Evolutionary conservation across 2,329 filamentous ascomycete species (phyloP), one percentile per base, ranked within the genome.

Genomic region (Lasiodiplodia sp.): DNA sequence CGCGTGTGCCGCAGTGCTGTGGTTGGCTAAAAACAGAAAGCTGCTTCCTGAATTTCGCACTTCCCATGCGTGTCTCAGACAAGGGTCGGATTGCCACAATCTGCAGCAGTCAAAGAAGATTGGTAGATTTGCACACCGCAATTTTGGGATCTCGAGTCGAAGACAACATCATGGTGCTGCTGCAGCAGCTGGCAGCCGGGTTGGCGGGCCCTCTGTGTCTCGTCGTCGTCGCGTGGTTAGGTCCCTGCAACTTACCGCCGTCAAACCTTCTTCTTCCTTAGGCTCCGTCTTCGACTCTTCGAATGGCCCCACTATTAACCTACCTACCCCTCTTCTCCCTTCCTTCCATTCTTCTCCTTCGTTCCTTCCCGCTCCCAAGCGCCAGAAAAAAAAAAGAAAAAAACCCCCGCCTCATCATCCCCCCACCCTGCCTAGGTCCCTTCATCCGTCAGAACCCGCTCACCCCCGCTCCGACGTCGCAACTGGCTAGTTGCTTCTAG

Each of bases 1-100:
- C 60, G 60, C 60, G 44, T n/a, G 60, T 52, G 60, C 60, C 60
- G 60, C 60, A 21, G 31, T 28, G 60, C 11, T 64, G 60, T 64
- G 60, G 47, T 64, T 64, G 60, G 60, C 31, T 38, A 47, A 16
- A 37, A 23, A 28, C 8, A 37, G 23, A 64, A 64, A 6, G 40
- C 31, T 51, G 25, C 23, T 62, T 21, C 18, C 44, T 47, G 44
- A 21, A 47, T 23, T 40, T 34, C n/a, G 12, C 21, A 58, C n/a
- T 37, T 58, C 34, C 37, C 55, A 31, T 5, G 55, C 37, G 21
- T 34, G 31, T 37, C 34, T 16, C 31, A 37, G 10, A 37, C 55
- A n/a, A 34, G 55, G 34, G 28, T 8, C 18, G 31, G 31, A 31
- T 56, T 31, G 53, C 53, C 52, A 55, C 52, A 55, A 8, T n/a